Evolutionary conservation across 176 grass and related monocot genomes (phyloP).

Genomic region (Oryza glumipatula): DNA sequence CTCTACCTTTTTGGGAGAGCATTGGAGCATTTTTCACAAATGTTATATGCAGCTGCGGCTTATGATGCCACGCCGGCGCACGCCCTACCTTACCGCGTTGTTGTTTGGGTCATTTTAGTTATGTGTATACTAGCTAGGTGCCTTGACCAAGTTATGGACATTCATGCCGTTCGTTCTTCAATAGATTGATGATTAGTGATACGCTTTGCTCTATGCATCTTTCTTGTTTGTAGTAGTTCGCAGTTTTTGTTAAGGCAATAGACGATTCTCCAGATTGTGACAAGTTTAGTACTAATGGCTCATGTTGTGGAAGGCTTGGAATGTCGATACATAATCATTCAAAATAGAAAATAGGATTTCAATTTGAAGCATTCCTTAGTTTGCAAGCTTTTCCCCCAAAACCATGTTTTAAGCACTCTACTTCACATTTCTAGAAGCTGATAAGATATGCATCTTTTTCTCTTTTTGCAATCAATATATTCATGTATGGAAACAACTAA

Average conservation of each 20-base stretch:
- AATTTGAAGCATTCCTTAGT: background rate
- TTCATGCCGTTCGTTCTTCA: background rate
- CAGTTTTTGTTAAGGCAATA: background rate
- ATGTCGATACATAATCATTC: background rate
- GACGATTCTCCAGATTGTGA: background rate
- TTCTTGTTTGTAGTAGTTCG: background rate
- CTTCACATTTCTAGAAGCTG: constrained; percentile 2
- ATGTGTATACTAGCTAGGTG: background rate
- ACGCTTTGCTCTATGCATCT: background rate
- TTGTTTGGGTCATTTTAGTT: background rate
- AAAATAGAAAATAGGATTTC: background rate
- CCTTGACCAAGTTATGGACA: background rate
- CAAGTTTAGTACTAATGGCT: background rate
- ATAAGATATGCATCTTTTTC: background rate
- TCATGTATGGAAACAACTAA: background rate
- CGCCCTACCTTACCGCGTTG: background rate
- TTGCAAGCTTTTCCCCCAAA: background rate
- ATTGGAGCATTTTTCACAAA: background rate
- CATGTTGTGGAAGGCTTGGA: background rate
- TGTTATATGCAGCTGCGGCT: background rate
- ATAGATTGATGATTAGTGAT: background rate
- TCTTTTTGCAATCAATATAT: no score
- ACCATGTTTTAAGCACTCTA: background rate
- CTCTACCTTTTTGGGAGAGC: background rate
- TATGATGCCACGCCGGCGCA: background rate